Conservation (phyloP, 345 rosid genomes). For the Pelargonium nanum region DNA sequence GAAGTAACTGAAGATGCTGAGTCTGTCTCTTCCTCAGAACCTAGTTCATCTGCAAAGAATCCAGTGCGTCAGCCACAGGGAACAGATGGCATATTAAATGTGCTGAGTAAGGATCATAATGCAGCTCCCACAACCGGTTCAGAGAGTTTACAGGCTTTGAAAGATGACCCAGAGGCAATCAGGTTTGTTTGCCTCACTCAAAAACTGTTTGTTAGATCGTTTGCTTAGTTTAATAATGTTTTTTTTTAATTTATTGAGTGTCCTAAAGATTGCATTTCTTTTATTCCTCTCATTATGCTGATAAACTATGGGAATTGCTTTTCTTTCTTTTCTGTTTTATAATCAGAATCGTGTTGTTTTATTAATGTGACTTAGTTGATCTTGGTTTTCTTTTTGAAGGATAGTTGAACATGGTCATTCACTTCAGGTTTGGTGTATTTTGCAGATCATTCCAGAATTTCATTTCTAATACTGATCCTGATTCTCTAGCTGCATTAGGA, state of each 20-base stretch:
- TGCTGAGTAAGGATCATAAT: slow-evolving; percentile 10
- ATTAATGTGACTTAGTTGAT: no score
- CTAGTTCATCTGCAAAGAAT: slow-evolving; percentile 19
- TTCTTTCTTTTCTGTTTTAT: background rate
- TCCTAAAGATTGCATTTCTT: background rate
- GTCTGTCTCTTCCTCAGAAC: slow-evolving; percentile 26
- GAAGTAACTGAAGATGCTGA: slow-evolving; percentile 59
- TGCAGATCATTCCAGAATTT: slow-evolving; percentile 71
- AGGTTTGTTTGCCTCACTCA: slow-evolving; percentile 28
- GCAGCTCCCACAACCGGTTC: slow-evolving; percentile 23
- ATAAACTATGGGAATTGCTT: background rate
- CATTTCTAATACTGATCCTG: slow-evolving; percentile 64
- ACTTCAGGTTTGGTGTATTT: slow-evolving; percentile 9
- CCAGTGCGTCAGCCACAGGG: slow-evolving; percentile 22
- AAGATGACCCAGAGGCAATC: slow-evolving; percentile 68
- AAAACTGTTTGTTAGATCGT: background rate
- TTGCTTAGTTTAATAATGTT: background rate
- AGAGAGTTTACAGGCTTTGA: slow-evolving; percentile 51
- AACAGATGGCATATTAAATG: slow-evolving; percentile 11
- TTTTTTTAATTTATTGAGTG: background rate
- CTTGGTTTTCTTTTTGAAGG: background rate
- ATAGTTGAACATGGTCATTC: background rate
- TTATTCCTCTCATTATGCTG: background rate
- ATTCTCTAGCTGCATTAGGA: slow-evolving; percentile 55
- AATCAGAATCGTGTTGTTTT: no score